Evolutionary conservation across 129 eudicot genomes (phyloP), one percentile per base, ranked within the genome.

Genomic region (Flaveria trinervia): DNA sequence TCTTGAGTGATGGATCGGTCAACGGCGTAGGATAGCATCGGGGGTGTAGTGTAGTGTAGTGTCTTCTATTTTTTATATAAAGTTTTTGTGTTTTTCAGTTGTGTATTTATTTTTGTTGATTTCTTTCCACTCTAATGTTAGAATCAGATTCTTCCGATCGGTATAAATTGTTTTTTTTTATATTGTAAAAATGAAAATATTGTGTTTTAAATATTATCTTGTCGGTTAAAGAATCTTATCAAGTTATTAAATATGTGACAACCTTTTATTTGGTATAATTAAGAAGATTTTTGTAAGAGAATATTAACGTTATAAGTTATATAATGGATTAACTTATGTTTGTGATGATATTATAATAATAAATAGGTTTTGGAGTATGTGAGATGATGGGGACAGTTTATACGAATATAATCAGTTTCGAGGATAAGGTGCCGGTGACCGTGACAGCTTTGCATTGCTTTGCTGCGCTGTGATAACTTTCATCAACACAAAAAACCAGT

Each of bases 171-270:
- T 36, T 50, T 13, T 50, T 13, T 3, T 61, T 61, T 61, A 16
- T 26, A 3, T 23, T 41, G 23, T 20, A 77, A 54, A 69, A 72
- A 18, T 22, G 52, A 55, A 39, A 30, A 52, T 52, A 30, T 33
- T 33, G 13, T 9, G 8, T 33, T 9, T 17, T 65, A 52, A 55
- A 78, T 57, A 78, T 70, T 6, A 59, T 51, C 59, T 26, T 80
- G 75, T 80, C 75, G 75, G 80, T 80, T 55, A 73, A 51, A 62
- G 84, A 80, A 80, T 80, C 84, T 74, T 68, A 73, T 0, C 6
- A 55, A 77, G n/a, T 41, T 55, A 50, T 44, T 36, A 36, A 36
- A 36, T 36, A 36, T 36, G 41, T 36, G 41, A 36, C 41, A 36
- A 36, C 41, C 41, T 36, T 36, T 36, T 36, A 0, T 36, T 36